phyloP scores from a whole-genome alignment of 2,329 filamentous ascomycete genomes.

The Cercospora sp. region DNA sequence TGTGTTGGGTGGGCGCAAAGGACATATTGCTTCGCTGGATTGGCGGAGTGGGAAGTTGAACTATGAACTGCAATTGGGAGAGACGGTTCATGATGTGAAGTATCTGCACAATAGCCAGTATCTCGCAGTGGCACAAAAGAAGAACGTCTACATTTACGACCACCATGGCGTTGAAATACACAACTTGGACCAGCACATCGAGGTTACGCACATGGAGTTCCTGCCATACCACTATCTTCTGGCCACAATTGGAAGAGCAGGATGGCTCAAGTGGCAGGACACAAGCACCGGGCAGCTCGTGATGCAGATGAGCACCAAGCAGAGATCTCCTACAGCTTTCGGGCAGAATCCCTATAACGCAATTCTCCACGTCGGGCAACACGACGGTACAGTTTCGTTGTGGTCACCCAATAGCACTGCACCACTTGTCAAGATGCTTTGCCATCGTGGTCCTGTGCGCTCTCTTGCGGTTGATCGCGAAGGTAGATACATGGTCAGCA shows the following conservation, averaged over 20 bases:
- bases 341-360: slow-evolving; percentile 91
- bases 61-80: slow-evolving; percentile 85
- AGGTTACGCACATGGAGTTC: slow-evolving; percentile 93
- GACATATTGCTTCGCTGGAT: slow-evolving; percentile 94
- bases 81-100: slow-evolving; percentile 84
- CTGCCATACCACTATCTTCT: slow-evolving; percentile 94
- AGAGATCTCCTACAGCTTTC: slow-evolving; percentile 80
- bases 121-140: slow-evolving; percentile 95
- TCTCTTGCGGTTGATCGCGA: slow-evolving; percentile 82
- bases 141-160: slow-evolving; percentile 96
- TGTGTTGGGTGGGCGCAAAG: slow-evolving; percentile 83
- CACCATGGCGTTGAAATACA: slow-evolving; percentile 87
- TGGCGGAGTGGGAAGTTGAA: slow-evolving; percentile 90
- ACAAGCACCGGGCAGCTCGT: slow-evolving; percentile 90
- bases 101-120: slow-evolving; percentile 95
- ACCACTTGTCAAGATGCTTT: slow-evolving; percentile 85
- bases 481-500: slow-evolving; percentile 92
- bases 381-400: slow-evolving; percentile 89
- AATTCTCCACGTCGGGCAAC: slow-evolving; percentile 86
- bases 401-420: slow-evolving; percentile 93
- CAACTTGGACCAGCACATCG: slow-evolving; percentile 83
- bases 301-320: slow-evolving; percentile 78
- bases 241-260: slow-evolving; percentile 78
- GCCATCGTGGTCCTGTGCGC: slow-evolving; percentile 85
- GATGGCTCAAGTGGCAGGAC: slow-evolving; percentile 91